Percentiles rank a stretch among this genome's conserved stretches.
phyloP scores from a whole-genome alignment of 768 basidiomycete genomes.

The Hydnum rufescens region DNA sequence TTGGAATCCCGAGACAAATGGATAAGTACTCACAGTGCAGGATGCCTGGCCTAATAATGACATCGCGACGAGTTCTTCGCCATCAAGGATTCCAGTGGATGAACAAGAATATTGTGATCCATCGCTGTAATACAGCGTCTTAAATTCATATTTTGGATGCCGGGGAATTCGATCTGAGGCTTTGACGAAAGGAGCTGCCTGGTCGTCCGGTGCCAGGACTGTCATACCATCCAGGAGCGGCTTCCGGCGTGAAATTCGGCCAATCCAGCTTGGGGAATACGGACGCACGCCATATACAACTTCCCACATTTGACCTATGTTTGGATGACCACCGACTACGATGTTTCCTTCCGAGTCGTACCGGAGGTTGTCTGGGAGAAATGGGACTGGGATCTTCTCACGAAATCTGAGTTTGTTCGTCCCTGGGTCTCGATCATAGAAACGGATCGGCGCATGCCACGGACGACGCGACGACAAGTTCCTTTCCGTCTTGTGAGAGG shows the following conservation, averaged over 20 bases:
- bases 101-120: constrained; percentile 19
- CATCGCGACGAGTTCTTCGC: constrained; percentile 5
- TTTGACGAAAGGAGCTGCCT: constrained; percentile 28
- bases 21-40: too few relatives aligned
- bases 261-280: constrained; percentile 37
- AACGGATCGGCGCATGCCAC: constrained; percentile 25
- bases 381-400: constrained; percentile 31
- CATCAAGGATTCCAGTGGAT: background rate
- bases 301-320: constrained; percentile 31
- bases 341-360: constrained; percentile 30
- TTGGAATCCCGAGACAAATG: too few relatives aligned
- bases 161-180: too few relatives aligned
- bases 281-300: constrained; percentile 26
- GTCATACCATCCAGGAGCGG: constrained; percentile 13
- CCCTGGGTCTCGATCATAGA: constrained; percentile 23
- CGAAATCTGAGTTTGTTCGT: constrained; percentile 18
- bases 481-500: constrained; percentile 28
- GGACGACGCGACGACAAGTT: constrained; percentile 40
- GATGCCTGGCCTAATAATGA: too few relatives aligned
- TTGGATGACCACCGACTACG: constrained; percentile 43
- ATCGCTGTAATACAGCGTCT: constrained; percentile 56
- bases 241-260: constrained; percentile 26
- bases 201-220: too few relatives aligned
- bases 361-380: constrained; percentile 40
- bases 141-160: constrained; percentile 28